Percentiles rank a stretch among this genome's conserved stretches.
Evolutionary conservation across 306 rosid genomes (phyloP).

Genomic region (Nissolia schottii): DNA sequence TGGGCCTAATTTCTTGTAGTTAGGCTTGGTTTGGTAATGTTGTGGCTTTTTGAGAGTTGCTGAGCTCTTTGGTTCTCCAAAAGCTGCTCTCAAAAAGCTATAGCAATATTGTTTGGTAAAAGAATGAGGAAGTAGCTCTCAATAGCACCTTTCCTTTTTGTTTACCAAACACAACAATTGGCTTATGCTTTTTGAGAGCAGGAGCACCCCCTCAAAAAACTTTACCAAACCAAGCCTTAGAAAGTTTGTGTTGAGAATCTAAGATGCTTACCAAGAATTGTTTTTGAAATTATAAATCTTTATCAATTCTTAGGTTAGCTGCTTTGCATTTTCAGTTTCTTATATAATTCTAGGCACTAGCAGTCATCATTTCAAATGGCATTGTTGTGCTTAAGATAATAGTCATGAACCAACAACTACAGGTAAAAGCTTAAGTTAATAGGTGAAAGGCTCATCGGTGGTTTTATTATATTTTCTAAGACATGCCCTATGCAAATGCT

Average conservation of each 20-base stretch:
- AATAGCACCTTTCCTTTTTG: too few species aligned
- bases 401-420: not conserved
- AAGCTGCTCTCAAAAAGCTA: too few species aligned
- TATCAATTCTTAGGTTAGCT: not conserved
- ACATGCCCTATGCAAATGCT: not conserved
- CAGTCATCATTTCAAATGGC: not conserved
- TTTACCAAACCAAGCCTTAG: too few species aligned
- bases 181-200: too few species aligned
- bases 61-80: too few species aligned
- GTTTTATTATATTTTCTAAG: not conserved
- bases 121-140: too few species aligned
- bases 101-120: too few species aligned
- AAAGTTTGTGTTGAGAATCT: slow-evolving; percentile 9
- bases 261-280: not conserved
- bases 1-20: slow-evolving; percentile 1
- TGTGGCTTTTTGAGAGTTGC: too few species aligned
- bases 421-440: not conserved
- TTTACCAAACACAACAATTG: too few species aligned
- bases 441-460: not conserved
- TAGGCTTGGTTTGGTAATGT: too few species aligned
- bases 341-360: not conserved
- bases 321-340: not conserved
- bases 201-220: too few species aligned
- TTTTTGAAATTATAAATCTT: slow-evolving; percentile 2
- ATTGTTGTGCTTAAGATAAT: slow-evolving; percentile 3